A percentile compares a stretch with the other conserved stretches of the same genome.
phyloP scores from a whole-genome alignment of 164 flowering plant species.

The Macadamia integrifolia region DNA sequence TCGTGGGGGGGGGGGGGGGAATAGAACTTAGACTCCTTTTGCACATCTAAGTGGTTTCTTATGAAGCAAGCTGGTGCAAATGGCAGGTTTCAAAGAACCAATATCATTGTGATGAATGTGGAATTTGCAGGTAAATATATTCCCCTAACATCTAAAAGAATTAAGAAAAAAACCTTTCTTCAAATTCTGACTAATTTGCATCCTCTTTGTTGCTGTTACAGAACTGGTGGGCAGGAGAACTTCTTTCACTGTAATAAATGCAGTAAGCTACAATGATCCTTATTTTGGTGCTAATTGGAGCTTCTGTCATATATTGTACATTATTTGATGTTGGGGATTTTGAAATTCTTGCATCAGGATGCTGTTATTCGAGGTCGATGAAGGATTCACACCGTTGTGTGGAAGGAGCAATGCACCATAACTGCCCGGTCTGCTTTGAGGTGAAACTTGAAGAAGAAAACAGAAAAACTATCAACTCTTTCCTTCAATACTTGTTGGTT shows the following conservation, averaged over 20 bases:
- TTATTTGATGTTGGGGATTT: constrained; percentile 3
- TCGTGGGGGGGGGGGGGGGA: no score
- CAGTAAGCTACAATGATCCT: constrained; percentile 33
- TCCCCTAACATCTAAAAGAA: neutral
- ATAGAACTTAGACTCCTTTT: neutral
- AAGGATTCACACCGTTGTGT: constrained; percentile 64
- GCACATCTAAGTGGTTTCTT: neutral
- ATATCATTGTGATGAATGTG: constrained; percentile 88
- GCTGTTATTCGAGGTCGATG: constrained; percentile 61
- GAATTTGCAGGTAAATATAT: constrained; percentile 62
- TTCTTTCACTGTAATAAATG: constrained; percentile 79
- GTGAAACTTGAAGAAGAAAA: constrained; percentile 25
- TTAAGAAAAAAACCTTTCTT: neutral
- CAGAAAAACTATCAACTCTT: no score
- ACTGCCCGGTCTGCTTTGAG: constrained; percentile 92
- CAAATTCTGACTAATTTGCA: neutral
- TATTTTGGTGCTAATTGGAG: neutral
- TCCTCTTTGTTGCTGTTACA: constrained; percentile 10
- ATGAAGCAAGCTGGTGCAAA: neutral
- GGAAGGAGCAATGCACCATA: constrained; percentile 88
- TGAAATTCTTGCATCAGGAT: constrained; percentile 34
- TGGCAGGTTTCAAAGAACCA: constrained; percentile 79
- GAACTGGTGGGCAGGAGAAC: constrained; percentile 78
- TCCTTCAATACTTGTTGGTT: neutral
- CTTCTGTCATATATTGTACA: neutral